Evolutionary conservation across 179 eudicot species (phyloP).

Genomic region (Patellifolia procumbens): DNA sequence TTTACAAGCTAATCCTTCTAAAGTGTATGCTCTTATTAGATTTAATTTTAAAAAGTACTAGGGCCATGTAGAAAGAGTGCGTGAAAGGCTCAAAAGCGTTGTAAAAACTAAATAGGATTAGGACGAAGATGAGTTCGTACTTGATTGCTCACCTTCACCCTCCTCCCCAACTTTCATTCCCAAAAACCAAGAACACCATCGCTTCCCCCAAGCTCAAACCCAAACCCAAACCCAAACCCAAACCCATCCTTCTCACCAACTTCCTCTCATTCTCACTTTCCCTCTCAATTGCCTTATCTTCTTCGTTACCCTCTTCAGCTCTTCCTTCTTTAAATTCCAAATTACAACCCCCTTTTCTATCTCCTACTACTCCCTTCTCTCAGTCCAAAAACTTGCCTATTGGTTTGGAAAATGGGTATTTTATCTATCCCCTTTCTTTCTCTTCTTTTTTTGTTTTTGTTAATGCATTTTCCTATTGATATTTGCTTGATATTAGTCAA

Average conservation of each 20-base stretch:
- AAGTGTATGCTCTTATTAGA: too few species aligned
- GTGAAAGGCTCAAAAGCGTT: background rate
- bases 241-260: constrained; percentile 36
- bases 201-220: constrained; percentile 15
- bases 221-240: constrained; percentile 4
- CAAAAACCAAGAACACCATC: constrained; percentile 21
- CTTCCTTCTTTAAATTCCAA: constrained; percentile 62
- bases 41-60: too few species aligned
- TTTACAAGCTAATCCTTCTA: too few species aligned
- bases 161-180: constrained; percentile 24
- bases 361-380: constrained; percentile 83
- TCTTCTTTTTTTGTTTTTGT: constrained; percentile 5
- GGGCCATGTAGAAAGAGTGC: too few species aligned
- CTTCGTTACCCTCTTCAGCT: constrained; percentile 66
- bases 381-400: constrained; percentile 79
- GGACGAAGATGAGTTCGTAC: background rate
- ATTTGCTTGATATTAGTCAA: background rate
- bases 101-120: background rate
- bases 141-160: constrained; percentile 34
- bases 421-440: background rate
- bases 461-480: background rate
- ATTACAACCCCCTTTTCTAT: constrained; percentile 34
- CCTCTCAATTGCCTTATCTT: constrained; percentile 50
- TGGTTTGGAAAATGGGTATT: constrained; percentile 88
- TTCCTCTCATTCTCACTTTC: constrained; percentile 62